Evolutionary conservation across 495 filamentous ascomycete genomes (phyloP), one percentile per base, ranked within the genome.

Genomic region (Aspergillus carlsbadensis): DNA sequence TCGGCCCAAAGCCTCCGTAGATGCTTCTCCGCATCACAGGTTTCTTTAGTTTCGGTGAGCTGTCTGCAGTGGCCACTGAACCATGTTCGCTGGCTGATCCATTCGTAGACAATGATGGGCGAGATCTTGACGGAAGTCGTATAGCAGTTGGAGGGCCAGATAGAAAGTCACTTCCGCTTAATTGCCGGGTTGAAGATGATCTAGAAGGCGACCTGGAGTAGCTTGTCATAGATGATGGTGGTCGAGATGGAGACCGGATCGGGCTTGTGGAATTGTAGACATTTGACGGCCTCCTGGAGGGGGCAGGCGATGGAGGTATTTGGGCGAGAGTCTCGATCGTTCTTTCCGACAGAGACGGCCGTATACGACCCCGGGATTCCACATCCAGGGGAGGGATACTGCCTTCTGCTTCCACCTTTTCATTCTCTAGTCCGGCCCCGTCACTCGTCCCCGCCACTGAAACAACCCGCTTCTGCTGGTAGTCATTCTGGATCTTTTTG

Each of bases 311-410:
- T 2, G 84, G 77, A 3, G 87, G 83, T 18, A 89, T 77, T 43
- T 79, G 75, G 26, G 86, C 75, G 11, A 90, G 68, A 0, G 84
- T 87, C 57, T 88, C 85, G 33, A 87, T 82, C 10, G 87, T 87
- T 37, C 87, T 73, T 46, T 90, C 87, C 13, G 84, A 86, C 20
- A 90, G 68, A 1, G 87, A 89, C 20, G 83, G 81, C 24, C 65
- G 57, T 33, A 49, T 36, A 62, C 74, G 67, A 39, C 72, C 67
- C 40, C 77, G 71, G 21, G 49, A 24, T 44, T 77, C 72, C 18
- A 41, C 21, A 35, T 66, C 64, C 6, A 61, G 45, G 15, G 42
- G 35, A 8, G 24, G 21, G 2, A 24, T 40, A 26, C 53, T 52
- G 24, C 41, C 40, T 22, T 65, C 60, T n/a, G 42, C 14, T 6